phyloP scores from a whole-genome alignment of 176 grass and related monocot genomes.

The Pharus latifolius region DNA sequence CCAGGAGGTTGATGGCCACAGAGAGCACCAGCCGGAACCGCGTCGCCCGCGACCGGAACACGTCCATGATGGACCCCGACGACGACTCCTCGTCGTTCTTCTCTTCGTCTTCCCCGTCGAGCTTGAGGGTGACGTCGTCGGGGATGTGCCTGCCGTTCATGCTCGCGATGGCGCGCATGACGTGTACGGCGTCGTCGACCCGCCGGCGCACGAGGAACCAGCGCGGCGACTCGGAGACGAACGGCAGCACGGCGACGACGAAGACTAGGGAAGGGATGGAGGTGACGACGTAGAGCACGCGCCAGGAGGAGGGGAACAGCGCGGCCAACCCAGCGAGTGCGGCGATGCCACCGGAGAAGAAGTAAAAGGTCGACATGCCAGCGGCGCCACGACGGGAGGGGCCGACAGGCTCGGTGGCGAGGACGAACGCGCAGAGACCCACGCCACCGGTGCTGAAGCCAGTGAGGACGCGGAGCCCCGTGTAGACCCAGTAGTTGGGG shows the following conservation, averaged over 20 bases:
- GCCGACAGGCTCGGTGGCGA: conserved; percentile 77
- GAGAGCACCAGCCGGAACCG: conserved; percentile 41
- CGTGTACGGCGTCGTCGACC: conserved; percentile 28
- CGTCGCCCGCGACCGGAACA: conserved; percentile 46
- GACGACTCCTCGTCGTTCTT: neutral
- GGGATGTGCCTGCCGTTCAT: conserved; percentile 46
- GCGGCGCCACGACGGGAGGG: conserved; percentile 38
- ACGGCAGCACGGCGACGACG: conserved; percentile 37
- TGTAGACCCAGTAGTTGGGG: conserved; percentile 53
- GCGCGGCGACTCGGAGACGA: conserved; percentile 69
- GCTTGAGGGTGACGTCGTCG: conserved; percentile 21
- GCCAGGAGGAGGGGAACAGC: conserved; percentile 48
- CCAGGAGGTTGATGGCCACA: conserved; percentile 46
- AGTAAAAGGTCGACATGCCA: conserved; percentile 79
- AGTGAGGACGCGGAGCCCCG: conserved; percentile 56
- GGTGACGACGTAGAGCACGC: conserved; percentile 59
- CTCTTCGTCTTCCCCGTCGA: conserved; percentile 39
- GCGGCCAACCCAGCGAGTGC: conserved; percentile 54
- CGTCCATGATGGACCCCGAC: conserved; percentile 56
- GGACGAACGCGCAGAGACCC: conserved; percentile 69
- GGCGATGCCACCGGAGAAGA: conserved; percentile 81
- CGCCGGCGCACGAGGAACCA: conserved; percentile 82
- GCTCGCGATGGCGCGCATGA: conserved; percentile 36
- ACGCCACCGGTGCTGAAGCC: conserved; percentile 84
- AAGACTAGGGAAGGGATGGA: conserved; percentile 55